Percentiles rank a stretch among this genome's conserved stretches.
phyloP scores from a whole-genome alignment of 1,284 basidiomycete species.

The Ceratorhiza oryzae-sativae region DNA sequence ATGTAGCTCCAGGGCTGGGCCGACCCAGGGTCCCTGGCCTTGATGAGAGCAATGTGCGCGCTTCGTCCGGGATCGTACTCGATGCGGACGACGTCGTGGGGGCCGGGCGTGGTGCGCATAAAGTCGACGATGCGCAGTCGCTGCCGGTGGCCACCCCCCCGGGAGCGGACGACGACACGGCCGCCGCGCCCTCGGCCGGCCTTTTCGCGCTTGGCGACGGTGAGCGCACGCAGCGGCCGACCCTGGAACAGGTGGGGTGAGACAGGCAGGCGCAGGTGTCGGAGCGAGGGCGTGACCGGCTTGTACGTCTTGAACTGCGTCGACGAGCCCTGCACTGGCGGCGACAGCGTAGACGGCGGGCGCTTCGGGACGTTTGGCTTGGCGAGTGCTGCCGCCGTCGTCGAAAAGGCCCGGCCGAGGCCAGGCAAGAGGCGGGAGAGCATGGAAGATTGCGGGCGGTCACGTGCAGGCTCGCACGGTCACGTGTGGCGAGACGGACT shows the following conservation, averaged over 20 bases:
- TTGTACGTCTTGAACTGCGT: conserved; percentile 88
- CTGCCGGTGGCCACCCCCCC: conserved; percentile 91
- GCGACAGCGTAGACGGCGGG: conserved; percentile 19
- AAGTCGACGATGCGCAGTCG: conserved; percentile 92
- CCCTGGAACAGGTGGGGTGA: conserved; percentile 86
- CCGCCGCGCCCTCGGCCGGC: conserved; percentile 89
- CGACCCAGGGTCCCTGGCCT: conserved; percentile 59
- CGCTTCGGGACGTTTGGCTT: conserved; percentile 24
- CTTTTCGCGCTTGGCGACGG: conserved; percentile 79
- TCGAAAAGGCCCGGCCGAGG: conserved; percentile 24
- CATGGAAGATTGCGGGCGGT: neutral
- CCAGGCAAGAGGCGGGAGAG: conserved; percentile 10
- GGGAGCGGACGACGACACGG: conserved; percentile 85
- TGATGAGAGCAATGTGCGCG: conserved; percentile 91
- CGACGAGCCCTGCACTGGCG: conserved; percentile 48
- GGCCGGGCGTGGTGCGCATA: conserved; percentile 73
- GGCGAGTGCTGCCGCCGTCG: conserved; percentile 8
- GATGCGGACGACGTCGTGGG: conserved; percentile 89
- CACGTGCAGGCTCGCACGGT: neutral
- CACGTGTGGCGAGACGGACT: no score
- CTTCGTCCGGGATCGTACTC: conserved; percentile 97
- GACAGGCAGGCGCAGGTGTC: conserved; percentile 84
- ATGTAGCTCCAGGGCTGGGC: conserved; percentile 73
- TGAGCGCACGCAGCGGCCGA: conserved; percentile 82
- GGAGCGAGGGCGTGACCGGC: conserved; percentile 84